Evolutionary conservation across 345 rosid genomes (phyloP).

Genomic region (Xanthoceras sorbifolium): DNA sequence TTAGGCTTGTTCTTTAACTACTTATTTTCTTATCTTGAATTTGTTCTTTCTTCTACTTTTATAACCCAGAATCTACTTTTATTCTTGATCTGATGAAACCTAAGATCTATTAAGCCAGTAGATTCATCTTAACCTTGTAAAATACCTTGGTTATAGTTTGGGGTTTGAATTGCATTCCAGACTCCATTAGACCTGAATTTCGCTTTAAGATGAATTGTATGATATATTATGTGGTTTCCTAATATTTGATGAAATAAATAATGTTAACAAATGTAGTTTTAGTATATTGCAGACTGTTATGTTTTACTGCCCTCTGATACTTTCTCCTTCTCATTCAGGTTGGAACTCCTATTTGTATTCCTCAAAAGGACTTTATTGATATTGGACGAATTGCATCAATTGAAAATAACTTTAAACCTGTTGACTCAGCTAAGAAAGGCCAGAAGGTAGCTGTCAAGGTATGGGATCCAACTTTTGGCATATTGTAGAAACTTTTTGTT

Average conservation of each 20-base stretch:
- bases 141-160: not conserved
- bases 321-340: conserved; percentile 44
- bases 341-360: conserved; percentile 92
- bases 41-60: not conserved
- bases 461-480: conserved; percentile 8
- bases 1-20: no score
- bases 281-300: not conserved
- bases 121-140: not conserved
- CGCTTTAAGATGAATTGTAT: not conserved
- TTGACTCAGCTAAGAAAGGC: conserved; percentile 83
- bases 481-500: not conserved
- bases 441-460: conserved; percentile 88
- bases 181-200: not conserved
- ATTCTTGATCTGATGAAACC: not conserved
- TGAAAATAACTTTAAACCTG: conserved; percentile 74
- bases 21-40: not conserved
- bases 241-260: no score
- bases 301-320: conserved; percentile 3
- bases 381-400: conserved; percentile 88
- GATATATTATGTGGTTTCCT: not conserved
- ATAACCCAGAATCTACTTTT: not conserved
- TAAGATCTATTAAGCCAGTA: no score
- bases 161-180: not conserved
- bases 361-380: conserved; percentile 71
- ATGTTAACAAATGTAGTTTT: not conserved